Conservation (phyloP, 208 protist genomes). For the Trypanosomatidae sp. region DNA sequence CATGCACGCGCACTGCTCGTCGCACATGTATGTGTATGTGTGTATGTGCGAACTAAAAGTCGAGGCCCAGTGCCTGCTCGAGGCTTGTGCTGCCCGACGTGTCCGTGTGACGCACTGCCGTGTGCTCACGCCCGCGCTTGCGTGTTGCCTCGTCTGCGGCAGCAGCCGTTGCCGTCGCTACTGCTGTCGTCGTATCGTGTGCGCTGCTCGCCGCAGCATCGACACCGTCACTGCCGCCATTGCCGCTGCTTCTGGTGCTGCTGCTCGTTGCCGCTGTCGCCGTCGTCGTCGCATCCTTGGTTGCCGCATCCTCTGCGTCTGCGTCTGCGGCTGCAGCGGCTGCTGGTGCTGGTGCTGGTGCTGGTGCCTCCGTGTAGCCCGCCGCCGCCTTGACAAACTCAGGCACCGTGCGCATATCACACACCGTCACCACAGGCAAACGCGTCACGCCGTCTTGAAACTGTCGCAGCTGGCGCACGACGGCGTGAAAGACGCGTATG, state of each 20-base stretch:
- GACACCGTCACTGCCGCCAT: background rate
- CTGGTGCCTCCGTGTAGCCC: slow-evolving; percentile 25
- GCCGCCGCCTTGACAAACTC: slow-evolving; percentile 55
- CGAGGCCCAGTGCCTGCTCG: slow-evolving; percentile 60
- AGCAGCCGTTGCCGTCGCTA: background rate
- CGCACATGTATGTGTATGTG: slow-evolving; percentile 4
- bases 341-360: background rate
- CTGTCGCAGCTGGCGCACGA: slow-evolving; percentile 55
- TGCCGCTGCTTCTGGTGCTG: background rate
- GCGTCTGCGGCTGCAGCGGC: background rate
- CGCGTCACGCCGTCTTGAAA: slow-evolving; percentile 55
- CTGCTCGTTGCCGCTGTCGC: background rate
- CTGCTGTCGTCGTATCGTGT: background rate
- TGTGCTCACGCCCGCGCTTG: too few species aligned
- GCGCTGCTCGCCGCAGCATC: background rate
- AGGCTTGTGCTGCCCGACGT: too few species aligned
- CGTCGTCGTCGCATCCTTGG: background rate
- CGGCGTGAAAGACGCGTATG: slow-evolving; percentile 50
- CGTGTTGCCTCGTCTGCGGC: background rate
- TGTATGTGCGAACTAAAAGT: slow-evolving; percentile 27
- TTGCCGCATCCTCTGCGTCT: background rate
- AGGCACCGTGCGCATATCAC: slow-evolving; percentile 47
- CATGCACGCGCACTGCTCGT: background rate
- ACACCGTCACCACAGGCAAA: slow-evolving; percentile 53
- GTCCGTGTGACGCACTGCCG: too few species aligned